Evolutionary conservation across 139 green algal genomes (phyloP), one percentile per base, ranked within the genome.

Genomic region (Chlamydomonas eustigma): DNA sequence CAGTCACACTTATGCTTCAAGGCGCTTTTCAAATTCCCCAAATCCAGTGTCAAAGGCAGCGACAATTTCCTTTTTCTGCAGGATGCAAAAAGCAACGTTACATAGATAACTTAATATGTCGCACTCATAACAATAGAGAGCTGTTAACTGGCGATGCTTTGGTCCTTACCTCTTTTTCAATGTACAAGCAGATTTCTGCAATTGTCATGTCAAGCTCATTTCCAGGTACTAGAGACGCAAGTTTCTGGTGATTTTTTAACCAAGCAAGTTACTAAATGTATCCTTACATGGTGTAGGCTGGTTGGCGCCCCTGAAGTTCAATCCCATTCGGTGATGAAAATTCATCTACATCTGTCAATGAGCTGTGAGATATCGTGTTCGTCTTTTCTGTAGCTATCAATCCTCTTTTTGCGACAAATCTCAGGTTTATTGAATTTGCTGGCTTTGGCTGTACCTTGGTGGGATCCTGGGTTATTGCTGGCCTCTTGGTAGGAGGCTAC

Each of bases 351-450:
- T 58, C 12, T 58, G 12, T 18, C 18, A 58, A 18, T 58, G 44
- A n/a, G n/a, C n/a, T n/a, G n/a, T n/a, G n/a, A n/a, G n/a, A n/a
- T n/a, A n/a, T n/a, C n/a, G n/a, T n/a, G n/a, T n/a, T n/a, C n/a
- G n/a, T n/a, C 44, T 58, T 58, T 12, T 18, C 44, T 58, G 44
- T 18, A 12, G 44, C 44, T 58, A 28, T 58, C 44, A 58, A 12
- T 58, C 18, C 12, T 58, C 44, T 18, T 58, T 18, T 58, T 58
- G 44, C 44, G 12, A 18, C 12, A 28, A 28, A 28, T 58, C 44
- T 68, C 52, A 68, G 22, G 4, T 72, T 72, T 39, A 34, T 72
- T 24, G 64, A 72, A 34, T 72, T 37, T 37, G 28, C 44, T 24
- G 30, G 22, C 24, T 72, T 72, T 30, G 32, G 4, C 64, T 25